Percentiles rank a stretch among this genome's conserved stretches.
phyloP scores from a whole-genome alignment of 768 basidiomycete genomes.

The Lactarius evosmus region DNA sequence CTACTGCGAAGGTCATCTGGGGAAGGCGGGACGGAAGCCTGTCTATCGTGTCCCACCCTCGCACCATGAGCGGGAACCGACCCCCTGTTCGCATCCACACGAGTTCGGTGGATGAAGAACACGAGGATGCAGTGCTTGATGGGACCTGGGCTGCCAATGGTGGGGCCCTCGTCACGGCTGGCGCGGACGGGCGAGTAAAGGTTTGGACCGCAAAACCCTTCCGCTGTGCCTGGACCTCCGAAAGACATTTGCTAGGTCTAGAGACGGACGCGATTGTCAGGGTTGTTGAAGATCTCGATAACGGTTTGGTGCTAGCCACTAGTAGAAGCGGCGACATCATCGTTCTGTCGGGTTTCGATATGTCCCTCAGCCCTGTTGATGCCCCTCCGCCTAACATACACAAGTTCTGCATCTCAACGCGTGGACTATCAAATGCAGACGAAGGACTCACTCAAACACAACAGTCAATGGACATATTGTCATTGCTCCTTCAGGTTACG shows the following conservation, averaged over 20 bases:
- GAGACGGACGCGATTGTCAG: conserved; percentile 50
- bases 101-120: conserved; percentile 56
- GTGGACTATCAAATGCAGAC: not conserved
- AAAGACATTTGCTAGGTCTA: conserved; percentile 35
- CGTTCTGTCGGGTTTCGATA: conserved; percentile 49
- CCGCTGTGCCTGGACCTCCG: conserved; percentile 63
- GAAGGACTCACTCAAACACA: not conserved
- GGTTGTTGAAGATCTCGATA: conserved; percentile 44
- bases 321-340: conserved; percentile 55
- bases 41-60: conserved; percentile 52
- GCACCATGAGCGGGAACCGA: conserved; percentile 54
- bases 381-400: not conserved
- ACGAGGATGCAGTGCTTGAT: conserved; percentile 57
- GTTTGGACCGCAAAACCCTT: conserved; percentile 63
- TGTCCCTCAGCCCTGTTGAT: conserved; percentile 24
- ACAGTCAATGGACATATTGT: not conserved
- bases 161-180: conserved; percentile 48
- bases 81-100: conserved; percentile 45
- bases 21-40: conserved; percentile 70
- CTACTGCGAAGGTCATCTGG: conserved; percentile 68
- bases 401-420: conserved; percentile 11
- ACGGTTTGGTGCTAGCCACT: conserved; percentile 48
- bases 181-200: conserved; percentile 65
- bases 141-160: conserved; percentile 47
- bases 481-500: conserved; percentile 18